Base-by-base conservation (phyloP, 139 green algal species). In the Chlamydomonas asymmetrica region DNA sequence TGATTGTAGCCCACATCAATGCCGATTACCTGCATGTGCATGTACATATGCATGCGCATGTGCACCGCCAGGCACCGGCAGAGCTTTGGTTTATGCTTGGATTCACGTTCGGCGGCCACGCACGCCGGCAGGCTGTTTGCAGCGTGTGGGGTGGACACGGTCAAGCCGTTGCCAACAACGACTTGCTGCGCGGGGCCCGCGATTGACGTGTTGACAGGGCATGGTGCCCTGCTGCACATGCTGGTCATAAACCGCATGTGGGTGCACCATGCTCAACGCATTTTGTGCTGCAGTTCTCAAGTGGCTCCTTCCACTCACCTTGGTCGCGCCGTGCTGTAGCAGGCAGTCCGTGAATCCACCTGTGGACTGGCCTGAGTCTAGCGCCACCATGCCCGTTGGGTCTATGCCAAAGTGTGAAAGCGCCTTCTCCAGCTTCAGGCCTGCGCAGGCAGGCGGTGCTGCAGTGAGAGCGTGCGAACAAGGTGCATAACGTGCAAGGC, bases 301-400 rank as follows among this genome's bases (percentile, higher is more conserved):
- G 13, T 61, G 9, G 48, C 16, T 56, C 45, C 48, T 6, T 13
- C 63, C 5, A 0, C 79, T 63, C 64, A 94, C 93, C 81, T 97
- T 68, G 0, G 61, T 63, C 0, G 91, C 92, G 5, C 96, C 96
- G 8, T 79, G 63, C 87, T 99, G 95, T 79, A 99, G 86, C 72
- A 98, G 80, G 85, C 95, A 98, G 82, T 99, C 95, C 54, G 95
- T 93, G 84, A 99, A 99, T 60, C 96, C 96, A 22, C 96, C 96
- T 1, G 96, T 99, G 18, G 93, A 98, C 40, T 98, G 84, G 0
- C 96, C 96, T 38, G 93, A 87, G 75, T 99, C 96, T 22, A 99
- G 80, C 2, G 72, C 88, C 4, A 82, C 79, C 29, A 89, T 74
- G 5, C 92, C 95, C 4, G 49, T 79, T 34, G n/a, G n/a, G 71